Evolutionary conservation across 257 asterid genomes (phyloP), one percentile per base, ranked within the genome.

Genomic region (Jaltomata sinuosa): DNA sequence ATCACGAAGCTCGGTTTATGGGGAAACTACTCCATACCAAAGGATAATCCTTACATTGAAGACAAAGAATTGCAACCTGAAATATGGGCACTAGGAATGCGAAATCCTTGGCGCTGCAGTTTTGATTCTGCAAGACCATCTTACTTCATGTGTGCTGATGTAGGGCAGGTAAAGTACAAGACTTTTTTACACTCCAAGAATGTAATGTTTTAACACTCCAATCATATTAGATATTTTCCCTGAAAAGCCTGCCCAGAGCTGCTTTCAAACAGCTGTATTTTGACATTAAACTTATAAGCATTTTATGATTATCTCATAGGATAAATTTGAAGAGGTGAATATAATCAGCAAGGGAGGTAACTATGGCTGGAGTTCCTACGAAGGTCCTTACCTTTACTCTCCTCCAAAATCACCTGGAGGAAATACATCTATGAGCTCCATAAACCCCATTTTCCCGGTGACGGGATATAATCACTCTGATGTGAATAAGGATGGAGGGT

Each of bases 91-190:
- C 29, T 86, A 2, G 99, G 99, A 55, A 85, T 97, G 18, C 83
- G 98, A 84, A 97, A 97, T 89, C 99, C 99, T n/a, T 97, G 99
- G 99, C 95, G 99, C 57, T 97, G 99, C 88, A 97, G 97, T 85
- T 97, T 95, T 16, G 99, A 97, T 87, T 91, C 98, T 81, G 88
- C 89, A 5, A 93, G 94, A 89, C 98, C 99, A 83, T 91, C 94
- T 25, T 97, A 95, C 87, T 94, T 95, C 83, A 57, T 89, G 72
- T 97, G 98, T 83, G 97, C 95, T 50, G 99, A 97, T 71, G 89
- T 87, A 1, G 99, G 99, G 31, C 96, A 94, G 98, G 99, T 96
- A 92, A 64, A 47, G 61, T 47, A 59, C 74, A 25, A 22, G 36
- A 15, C 83, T 55, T 55, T 55, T 55, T 34, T 27, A 59, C 74